Evolutionary conservation across 2,329 filamentous ascomycete species (phyloP), one percentile per base, ranked within the genome.

Genomic region (Intubia oerlemansii): DNA sequence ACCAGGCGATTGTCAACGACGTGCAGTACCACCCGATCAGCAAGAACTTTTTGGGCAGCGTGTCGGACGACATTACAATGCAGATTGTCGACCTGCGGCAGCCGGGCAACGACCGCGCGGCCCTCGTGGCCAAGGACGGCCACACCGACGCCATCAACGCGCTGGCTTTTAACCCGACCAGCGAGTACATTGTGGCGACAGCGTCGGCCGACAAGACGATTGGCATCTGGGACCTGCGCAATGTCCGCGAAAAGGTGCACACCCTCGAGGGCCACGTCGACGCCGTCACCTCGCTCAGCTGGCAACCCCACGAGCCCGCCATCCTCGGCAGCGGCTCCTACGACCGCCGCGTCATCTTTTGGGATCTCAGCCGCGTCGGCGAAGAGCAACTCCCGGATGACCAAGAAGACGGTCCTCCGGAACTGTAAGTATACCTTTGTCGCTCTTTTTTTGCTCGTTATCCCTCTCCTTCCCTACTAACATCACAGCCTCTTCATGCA

Each of bases 401-500:
- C 49, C 75, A 76, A 28, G 85, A 95, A 41, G 88, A 98, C 46
- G 88, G 88, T 0, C 79, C 84, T 2, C 85, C 88, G 29, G 88
- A 98, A 52, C 60, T 98, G n/a, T n/a, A n/a, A n/a, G n/a, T n/a
- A n/a, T n/a, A n/a, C n/a, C n/a, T n/a, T n/a, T n/a, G n/a, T n/a
- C n/a, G n/a, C n/a, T n/a, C n/a, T n/a, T n/a, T n/a, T n/a, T n/a
- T n/a, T n/a, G n/a, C n/a, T n/a, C n/a, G n/a, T n/a, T n/a, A n/a
- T n/a, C n/a, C n/a, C n/a, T n/a, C n/a, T n/a, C n/a, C n/a, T n/a
- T n/a, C n/a, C n/a, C n/a, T n/a, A n/a, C n/a, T n/a, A n/a, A n/a
- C n/a, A n/a, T n/a, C n/a, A n/a, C n/a, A n/a, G n/a, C 77, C 57
- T 98, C 2, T 98, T 98, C 54, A 95, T 98, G 84, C 88, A 98